A percentile compares a stretch with the other conserved stretches of the same genome.
Conservation (phyloP, 2,329 filamentous ascomycete genomes). For the Neonectria neomacrospora region DNA sequence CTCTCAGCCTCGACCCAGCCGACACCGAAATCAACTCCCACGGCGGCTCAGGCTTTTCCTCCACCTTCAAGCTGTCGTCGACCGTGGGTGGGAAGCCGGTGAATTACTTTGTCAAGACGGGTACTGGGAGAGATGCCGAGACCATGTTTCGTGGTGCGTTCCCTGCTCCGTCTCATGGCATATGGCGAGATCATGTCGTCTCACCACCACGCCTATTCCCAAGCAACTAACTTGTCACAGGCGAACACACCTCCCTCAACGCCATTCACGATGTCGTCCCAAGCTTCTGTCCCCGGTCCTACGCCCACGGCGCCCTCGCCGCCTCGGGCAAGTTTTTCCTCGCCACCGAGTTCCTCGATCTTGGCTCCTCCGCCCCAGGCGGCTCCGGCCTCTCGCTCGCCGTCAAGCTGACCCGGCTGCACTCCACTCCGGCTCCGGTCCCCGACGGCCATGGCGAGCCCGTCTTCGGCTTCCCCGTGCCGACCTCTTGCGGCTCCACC, state of each 20-base stretch:
- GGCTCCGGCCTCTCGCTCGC: conserved; percentile 71
- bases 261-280: conserved; percentile 80
- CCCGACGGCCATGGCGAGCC: conserved; percentile 68
- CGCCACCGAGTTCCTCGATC: conserved; percentile 83
- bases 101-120: conserved; percentile 79
- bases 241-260: conserved; percentile 86
- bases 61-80: conserved; percentile 68
- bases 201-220: background rate
- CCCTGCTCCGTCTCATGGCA: conserved; percentile 2
- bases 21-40: conserved; percentile 67
- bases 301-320: conserved; percentile 74
- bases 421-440: conserved; percentile 77
- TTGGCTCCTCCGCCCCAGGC: conserved; percentile 57
- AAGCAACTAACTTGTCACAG: conserved; percentile 50
- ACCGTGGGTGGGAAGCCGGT: conserved; percentile 60
- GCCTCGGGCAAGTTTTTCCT: conserved; percentile 65
- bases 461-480: conserved; percentile 84
- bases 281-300: conserved; percentile 77
- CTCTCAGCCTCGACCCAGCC: conserved; percentile 67
- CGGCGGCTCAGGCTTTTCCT: conserved; percentile 75
- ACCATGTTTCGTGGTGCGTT: conserved; percentile 75
- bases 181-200: conserved; percentile 11
- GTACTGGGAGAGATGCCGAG: conserved; percentile 66
- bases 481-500: conserved; percentile 89
- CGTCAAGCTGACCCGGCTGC: conserved; percentile 80